phyloP scores from a whole-genome alignment of 163 green algal genomes.

The Trebouxiophyceae sp. region DNA sequence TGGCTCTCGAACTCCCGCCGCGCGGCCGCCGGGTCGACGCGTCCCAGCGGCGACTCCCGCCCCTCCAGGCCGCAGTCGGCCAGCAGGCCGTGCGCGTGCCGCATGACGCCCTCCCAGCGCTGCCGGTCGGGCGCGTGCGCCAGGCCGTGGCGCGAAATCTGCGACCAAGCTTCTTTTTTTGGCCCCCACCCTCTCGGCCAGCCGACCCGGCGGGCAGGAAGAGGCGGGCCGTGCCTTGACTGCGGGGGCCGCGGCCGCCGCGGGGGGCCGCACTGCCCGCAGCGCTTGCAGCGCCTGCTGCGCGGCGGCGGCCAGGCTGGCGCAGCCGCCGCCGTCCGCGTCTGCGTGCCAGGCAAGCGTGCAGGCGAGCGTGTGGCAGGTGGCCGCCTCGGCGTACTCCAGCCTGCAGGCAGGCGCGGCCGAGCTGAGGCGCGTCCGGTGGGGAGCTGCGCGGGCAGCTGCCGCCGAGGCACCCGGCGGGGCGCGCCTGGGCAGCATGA shows the following conservation, averaged over 20 bases:
- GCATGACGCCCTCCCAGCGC: conserved; percentile 43
- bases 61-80: background rate
- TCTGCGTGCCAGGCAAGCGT: conserved; percentile 67
- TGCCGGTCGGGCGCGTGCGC: conserved; percentile 36
- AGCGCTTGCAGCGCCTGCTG: conserved; percentile 17
- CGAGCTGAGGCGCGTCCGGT: background rate
- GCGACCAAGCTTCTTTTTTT: background rate
- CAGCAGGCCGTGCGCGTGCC: conserved; percentile 25
- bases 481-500: conserved; percentile 65
- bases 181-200: background rate
- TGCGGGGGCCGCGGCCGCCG: conserved; percentile 10
- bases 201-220: background rate
- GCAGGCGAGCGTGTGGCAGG: conserved; percentile 49
- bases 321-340: conserved; percentile 10
- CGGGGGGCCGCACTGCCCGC: background rate
- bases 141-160: conserved; percentile 10
- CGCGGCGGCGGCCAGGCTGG: conserved; percentile 12
- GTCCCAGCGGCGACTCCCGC: background rate
- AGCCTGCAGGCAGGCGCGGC: conserved; percentile 23
- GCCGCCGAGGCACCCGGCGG: background rate
- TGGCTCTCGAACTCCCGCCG: conserved; percentile 56
- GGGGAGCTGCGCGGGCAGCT: background rate
- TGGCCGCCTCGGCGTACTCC: conserved; percentile 58
- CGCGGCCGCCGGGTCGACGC: conserved; percentile 30
- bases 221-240: conserved; percentile 12